phyloP scores from a whole-genome alignment of 2,329 filamentous ascomycete species.

The Epichloe coenophiala region DNA sequence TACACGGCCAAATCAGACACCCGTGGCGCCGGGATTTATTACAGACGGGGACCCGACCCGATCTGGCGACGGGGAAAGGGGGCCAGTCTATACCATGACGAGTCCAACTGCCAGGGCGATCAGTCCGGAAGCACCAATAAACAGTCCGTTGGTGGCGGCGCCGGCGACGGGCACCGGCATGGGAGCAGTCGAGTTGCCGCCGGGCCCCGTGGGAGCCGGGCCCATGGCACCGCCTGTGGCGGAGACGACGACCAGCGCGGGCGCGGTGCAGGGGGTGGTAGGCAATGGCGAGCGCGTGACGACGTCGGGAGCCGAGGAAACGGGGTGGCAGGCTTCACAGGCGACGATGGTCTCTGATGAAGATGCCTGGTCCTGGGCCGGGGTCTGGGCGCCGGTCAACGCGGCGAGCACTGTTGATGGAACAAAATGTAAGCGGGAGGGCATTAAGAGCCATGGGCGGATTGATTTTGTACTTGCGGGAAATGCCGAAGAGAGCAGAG shows the following conservation, averaged over 20 bases:
- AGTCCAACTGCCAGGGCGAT: not conserved
- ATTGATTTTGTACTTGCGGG: not conserved
- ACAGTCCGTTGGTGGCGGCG: not conserved
- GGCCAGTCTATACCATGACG: not conserved
- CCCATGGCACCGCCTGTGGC: not conserved
- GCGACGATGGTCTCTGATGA: not conserved
- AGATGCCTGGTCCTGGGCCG: not conserved
- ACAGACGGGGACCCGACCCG: not conserved
- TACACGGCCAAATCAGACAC: not conserved
- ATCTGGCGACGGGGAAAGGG: too few species aligned
- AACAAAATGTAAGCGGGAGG: not conserved
- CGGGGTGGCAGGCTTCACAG: constrained; percentile 5
- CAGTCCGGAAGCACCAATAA: not conserved
- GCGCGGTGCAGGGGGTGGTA: constrained; percentile 4
- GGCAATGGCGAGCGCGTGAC: constrained; percentile 7
- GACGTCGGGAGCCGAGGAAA: constrained; percentile 5
- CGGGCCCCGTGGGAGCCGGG: not conserved
- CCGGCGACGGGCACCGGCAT: not conserved
- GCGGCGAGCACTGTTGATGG: not conserved
- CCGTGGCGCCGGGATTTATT: not conserved
- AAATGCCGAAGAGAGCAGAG: not conserved
- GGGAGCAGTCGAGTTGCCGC: not conserved
- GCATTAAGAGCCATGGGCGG: too few species aligned
- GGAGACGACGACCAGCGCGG: constrained; percentile 4
- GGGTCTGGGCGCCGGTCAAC: not conserved